Evolutionary conservation across 805 yeast genomes (phyloP), one percentile per base, ranked within the genome.

Genomic region (Blastobotrys terrestris): DNA sequence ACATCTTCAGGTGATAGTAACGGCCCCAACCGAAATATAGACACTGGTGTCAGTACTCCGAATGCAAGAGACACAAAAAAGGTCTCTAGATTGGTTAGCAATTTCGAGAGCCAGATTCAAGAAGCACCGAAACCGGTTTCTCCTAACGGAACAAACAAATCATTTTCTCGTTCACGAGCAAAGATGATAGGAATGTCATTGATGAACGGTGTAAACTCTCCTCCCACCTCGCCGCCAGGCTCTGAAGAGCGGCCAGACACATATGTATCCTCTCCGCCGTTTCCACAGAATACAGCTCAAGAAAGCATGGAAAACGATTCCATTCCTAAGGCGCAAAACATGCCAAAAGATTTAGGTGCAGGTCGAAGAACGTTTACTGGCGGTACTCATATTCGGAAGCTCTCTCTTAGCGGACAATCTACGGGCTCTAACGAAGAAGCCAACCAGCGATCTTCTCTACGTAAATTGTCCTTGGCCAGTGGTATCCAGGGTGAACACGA

Each of bases 371-470:
- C 16, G 8, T 22, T 45, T 21, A 22, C 35, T 26, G 48, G 48
- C 5, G 51, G 51, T 14, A 44, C 46, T 3, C 51, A 48, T 40
- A 39, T 48, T 44, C 51, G 51, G 7, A 18, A 48, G 46, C 51
- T 48, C 14, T 48, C 51, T 14, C 31, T 48, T 26, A 11, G 35
- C 35, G 35, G 35, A 26, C 35, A 26, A 11, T 26, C 35, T 11
- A 26, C 5, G 5, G 35, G 35, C 5, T 6, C 5, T 26, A 11
- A 26, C 11, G 35, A 26, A 6, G 35, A 26, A 5, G 35, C 5
- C 8, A 6, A 5, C 8, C 35, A 26, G 35, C 5, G 11, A 26
- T 26, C 35, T 11, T 11, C 35, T 26, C 35, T 26, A 5, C 35
- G 35, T 11, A 43, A 43, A 11, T 43, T 43, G 5, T 16, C 45